Conservation (phyloP, 441 rosid species). For the Mallotus repandus region DNA sequence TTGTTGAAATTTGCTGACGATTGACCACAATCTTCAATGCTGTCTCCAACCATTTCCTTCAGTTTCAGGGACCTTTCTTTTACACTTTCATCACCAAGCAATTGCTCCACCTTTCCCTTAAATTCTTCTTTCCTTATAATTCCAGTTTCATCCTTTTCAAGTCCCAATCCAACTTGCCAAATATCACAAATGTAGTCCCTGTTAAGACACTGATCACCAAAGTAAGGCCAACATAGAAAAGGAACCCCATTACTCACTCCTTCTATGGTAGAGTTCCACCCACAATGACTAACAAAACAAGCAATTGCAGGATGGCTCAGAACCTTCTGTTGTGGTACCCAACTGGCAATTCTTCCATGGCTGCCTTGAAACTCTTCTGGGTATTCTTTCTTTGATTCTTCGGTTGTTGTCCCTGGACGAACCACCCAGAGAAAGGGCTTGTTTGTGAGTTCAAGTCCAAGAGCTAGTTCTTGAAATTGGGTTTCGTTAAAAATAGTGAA, state of each 20-base stretch:
- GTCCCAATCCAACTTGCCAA: conserved; percentile 52
- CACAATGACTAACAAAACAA: conserved; percentile 63
- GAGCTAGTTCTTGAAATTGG: conserved; percentile 50
- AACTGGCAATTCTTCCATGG: conserved; percentile 32
- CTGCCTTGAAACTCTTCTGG: conserved; percentile 19
- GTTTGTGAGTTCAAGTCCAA: conserved; percentile 43
- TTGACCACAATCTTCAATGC: conserved; percentile 32
- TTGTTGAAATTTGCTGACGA: conserved; percentile 17
- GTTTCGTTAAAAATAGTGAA: conserved; percentile 30
- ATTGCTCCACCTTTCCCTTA: conserved; percentile 35
- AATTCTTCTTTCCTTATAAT: conserved; percentile 33
- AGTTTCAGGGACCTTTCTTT: conserved; percentile 28
- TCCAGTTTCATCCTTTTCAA: conserved; percentile 31
- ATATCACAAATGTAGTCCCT: conserved; percentile 42
- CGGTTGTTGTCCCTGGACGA: conserved; percentile 22
- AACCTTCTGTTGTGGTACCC: conserved; percentile 57
- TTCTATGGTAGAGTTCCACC: conserved; percentile 62
- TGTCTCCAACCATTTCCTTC: conserved; percentile 26
- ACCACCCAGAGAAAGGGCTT: conserved; percentile 47
- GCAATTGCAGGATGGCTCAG: conserved; percentile 42
- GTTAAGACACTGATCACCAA: conserved; percentile 47
- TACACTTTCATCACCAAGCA: conserved; percentile 29
- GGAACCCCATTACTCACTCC: conserved; percentile 54
- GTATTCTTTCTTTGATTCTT: conserved; percentile 6
- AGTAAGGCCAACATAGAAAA: conserved; percentile 50